A percentile compares a stretch with the other conserved stretches of the same genome.
These are phyloP conservation scores for Penicillium sp. DNA, from an alignment of 2,329 filamentous ascomycete genomes.

Conservation along the genomic window DNA sequence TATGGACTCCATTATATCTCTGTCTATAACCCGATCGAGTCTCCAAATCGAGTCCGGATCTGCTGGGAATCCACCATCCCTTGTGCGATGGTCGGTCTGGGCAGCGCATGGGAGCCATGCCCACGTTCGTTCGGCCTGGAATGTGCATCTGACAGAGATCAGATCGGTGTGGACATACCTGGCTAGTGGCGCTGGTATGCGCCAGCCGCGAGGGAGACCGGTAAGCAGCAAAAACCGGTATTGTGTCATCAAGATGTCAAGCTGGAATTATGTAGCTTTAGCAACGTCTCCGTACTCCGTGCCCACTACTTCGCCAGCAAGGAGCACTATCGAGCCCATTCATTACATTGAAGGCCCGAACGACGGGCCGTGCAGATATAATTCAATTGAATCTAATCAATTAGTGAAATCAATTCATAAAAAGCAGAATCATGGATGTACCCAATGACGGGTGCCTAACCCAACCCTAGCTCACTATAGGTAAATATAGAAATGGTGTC, in stretches of 20 bases:
- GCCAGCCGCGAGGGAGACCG: neutral
- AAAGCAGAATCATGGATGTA: neutral
- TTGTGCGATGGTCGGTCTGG: neutral
- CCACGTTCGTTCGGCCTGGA: slow-evolving; percentile 1
- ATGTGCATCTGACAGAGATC: neutral
- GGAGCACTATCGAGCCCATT: neutral
- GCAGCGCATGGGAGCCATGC: slow-evolving; percentile 1
- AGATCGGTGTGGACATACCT: neutral
- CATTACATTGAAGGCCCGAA: neutral
- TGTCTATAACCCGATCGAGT: neutral
- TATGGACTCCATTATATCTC: neutral
- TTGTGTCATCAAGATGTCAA: neutral
- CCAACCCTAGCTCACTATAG: neutral
- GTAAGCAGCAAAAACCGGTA: neutral
- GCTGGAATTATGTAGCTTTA: neutral
- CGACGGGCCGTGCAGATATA: neutral
- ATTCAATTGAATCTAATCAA: neutral
- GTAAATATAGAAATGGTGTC: neutral
- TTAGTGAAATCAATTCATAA: neutral
- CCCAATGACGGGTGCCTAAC: neutral
- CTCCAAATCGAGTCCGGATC: neutral
- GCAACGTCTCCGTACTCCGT: neutral
- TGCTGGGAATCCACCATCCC: neutral
- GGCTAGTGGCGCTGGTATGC: neutral
- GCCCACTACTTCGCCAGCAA: neutral